Percentiles rank a stretch among this genome's conserved stretches.
Evolutionary conservation across 2,329 filamentous ascomycete species (phyloP).

Genomic region (Monascus ruber): DNA sequence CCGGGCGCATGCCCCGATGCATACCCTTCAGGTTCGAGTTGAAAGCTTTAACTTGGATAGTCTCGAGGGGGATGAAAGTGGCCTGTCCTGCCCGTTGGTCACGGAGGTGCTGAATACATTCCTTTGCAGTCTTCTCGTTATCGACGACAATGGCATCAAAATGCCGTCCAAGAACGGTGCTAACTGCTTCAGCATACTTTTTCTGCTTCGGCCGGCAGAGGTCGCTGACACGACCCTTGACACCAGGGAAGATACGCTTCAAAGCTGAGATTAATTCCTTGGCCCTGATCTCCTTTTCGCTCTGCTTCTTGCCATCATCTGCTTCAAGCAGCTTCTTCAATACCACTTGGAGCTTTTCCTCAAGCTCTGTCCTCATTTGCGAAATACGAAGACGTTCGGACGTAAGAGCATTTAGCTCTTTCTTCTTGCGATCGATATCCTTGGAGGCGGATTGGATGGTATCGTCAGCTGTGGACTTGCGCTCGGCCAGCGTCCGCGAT

Average conservation of each 20-base stretch:
- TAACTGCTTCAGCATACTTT: conserved; percentile 88
- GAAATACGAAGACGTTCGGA: conserved; percentile 73
- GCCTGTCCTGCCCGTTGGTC: conserved; percentile 78
- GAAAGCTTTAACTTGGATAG: conserved; percentile 86
- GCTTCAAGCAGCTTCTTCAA: conserved; percentile 72
- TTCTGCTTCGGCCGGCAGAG: conserved; percentile 95
- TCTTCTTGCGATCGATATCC: conserved; percentile 81
- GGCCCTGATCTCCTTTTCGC: conserved; percentile 63
- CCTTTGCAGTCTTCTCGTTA: conserved; percentile 82
- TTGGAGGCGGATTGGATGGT: conserved; percentile 56
- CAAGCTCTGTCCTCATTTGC: conserved; percentile 74
- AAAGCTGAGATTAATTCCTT: conserved; percentile 77
- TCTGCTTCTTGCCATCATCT: conserved; percentile 74
- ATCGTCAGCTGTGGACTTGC: conserved; percentile 52
- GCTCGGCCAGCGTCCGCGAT: conserved; percentile 55
- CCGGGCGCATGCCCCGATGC: conserved; percentile 68
- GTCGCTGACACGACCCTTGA: conserved; percentile 80
- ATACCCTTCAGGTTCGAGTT: conserved; percentile 87
- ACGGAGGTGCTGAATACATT: conserved; percentile 89
- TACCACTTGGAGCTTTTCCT: conserved; percentile 80
- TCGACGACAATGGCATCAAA: conserved; percentile 94
- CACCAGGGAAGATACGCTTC: conserved; percentile 83
- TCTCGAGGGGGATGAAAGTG: conserved; percentile 93
- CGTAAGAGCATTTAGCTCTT: conserved; percentile 72
- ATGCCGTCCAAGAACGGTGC: conserved; percentile 80